phyloP scores from a whole-genome alignment of 441 rosid genomes.

The Euphorbia celastroides region DNA sequence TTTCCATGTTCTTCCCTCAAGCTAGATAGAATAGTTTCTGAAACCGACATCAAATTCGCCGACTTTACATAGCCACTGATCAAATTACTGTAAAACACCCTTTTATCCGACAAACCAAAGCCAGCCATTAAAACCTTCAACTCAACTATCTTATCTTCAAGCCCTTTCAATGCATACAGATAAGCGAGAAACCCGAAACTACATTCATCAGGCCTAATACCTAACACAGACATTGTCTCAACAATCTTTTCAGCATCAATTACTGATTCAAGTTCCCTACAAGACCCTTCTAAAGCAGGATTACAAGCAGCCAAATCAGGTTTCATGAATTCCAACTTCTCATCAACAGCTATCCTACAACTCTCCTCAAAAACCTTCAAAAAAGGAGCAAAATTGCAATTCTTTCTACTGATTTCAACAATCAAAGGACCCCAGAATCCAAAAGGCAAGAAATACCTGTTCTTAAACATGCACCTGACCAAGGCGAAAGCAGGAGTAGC shows the following conservation, averaged over 20 bases:
- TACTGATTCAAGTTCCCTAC: slow-evolving; percentile 50
- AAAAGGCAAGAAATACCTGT: slow-evolving; percentile 81
- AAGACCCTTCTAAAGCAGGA: slow-evolving; percentile 69
- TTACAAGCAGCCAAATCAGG: slow-evolving; percentile 74
- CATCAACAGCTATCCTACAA: slow-evolving; percentile 66
- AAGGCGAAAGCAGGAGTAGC: slow-evolving; percentile 84
- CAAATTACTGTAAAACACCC: slow-evolving; percentile 43
- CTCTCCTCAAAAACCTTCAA: slow-evolving; percentile 60
- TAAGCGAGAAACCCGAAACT: slow-evolving; percentile 72
- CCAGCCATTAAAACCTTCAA: slow-evolving; percentile 48
- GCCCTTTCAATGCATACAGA: slow-evolving; percentile 66
- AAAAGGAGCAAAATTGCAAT: slow-evolving; percentile 41
- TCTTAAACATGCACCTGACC: slow-evolving; percentile 62
- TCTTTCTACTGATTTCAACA: slow-evolving; percentile 47
- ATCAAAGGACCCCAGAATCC: slow-evolving; percentile 63
- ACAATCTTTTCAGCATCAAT: slow-evolving; percentile 58
- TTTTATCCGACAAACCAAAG: slow-evolving; percentile 48
- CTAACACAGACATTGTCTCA: slow-evolving; percentile 69
- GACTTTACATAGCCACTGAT: slow-evolving; percentile 63
- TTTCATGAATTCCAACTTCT: slow-evolving; percentile 68
- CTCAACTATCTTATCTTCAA: slow-evolving; percentile 54
- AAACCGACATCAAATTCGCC: slow-evolving; percentile 52
- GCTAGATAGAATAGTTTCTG: slow-evolving; percentile 36
- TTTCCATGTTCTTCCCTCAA: slow-evolving; percentile 35
- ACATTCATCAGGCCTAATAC: slow-evolving; percentile 60